These are phyloP conservation scores for Sclerospora graminicola DNA, from an alignment of 352 stramenopile genomes.

Conservation along the genomic window DNA sequence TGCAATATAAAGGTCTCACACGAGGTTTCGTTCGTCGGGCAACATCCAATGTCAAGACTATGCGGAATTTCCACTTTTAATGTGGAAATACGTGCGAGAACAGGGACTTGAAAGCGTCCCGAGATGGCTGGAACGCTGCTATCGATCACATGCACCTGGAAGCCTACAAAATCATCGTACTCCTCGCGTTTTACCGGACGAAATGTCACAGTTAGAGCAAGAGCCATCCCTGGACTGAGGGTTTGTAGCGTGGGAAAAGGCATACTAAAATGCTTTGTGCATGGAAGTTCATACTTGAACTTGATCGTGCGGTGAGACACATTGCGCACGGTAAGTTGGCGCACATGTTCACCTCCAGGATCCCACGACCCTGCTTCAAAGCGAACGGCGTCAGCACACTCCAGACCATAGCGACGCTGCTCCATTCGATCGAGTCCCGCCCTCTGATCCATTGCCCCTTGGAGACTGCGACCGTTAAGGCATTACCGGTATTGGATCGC, in stretches of 20 bases:
- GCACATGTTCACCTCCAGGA: conserved; percentile 86
- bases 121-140: conserved; percentile 51
- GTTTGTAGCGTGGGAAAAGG: conserved; percentile 77
- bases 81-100: conserved; percentile 72
- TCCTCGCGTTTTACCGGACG: conserved; percentile 81
- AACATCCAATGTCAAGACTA: conserved; percentile 85
- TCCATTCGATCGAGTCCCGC: no score
- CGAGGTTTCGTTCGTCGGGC: conserved; percentile 82
- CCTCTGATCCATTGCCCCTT: no score
- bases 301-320: conserved; percentile 77
- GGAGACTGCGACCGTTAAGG: no score
- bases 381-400: conserved; percentile 77
- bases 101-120: conserved; percentile 79
- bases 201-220: conserved; percentile 85
- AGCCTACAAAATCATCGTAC: conserved; percentile 89
- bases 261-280: conserved; percentile 91
- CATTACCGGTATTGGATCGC: no score
- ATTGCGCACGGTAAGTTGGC: conserved; percentile 88
- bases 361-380: conserved; percentile 85
- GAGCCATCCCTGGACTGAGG: conserved; percentile 82
- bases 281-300: conserved; percentile 89
- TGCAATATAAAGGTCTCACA: conserved; percentile 55
- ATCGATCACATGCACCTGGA: conserved; percentile 82
- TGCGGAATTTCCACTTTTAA: conserved; percentile 48
- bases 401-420: no score